Evolutionary conservation across 176 grass and related monocot species (phyloP).

Genomic region (Leersia perrieri): DNA sequence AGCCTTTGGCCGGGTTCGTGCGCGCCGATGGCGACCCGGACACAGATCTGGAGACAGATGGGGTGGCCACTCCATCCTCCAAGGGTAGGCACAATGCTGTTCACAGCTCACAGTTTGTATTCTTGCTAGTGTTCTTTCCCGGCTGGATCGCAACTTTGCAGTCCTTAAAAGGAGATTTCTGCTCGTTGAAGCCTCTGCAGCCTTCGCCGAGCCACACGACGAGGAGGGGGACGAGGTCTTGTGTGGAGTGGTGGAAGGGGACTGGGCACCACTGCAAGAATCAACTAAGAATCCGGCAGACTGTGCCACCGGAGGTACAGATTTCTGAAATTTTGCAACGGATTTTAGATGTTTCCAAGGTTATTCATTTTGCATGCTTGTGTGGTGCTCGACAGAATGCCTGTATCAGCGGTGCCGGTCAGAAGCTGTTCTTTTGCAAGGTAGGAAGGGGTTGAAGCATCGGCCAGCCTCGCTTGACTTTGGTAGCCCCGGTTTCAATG

Average conservation of each 20-base stretch:
- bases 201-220: slow-evolving; percentile 41
- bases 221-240: slow-evolving; percentile 30
- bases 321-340: slow-evolving; percentile 6
- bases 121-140: slow-evolving; percentile 46
- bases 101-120: slow-evolving; percentile 51
- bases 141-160: slow-evolving; percentile 28
- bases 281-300: slow-evolving; percentile 15
- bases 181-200: slow-evolving; percentile 41
- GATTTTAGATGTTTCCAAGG: background rate
- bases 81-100: slow-evolving; percentile 42
- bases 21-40: slow-evolving; percentile 57
- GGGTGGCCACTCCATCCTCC: slow-evolving; percentile 54
- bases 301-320: slow-evolving; percentile 32
- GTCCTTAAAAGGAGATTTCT: slow-evolving; percentile 24
- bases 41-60: slow-evolving; percentile 65
- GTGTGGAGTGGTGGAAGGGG: slow-evolving; percentile 31
- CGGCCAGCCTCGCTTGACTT: slow-evolving; percentile 68
- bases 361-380: slow-evolving; percentile 31
- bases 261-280: slow-evolving; percentile 32
- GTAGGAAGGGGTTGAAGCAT: slow-evolving; percentile 49
- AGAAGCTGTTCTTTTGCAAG: slow-evolving; percentile 39
- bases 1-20: slow-evolving; percentile 74
- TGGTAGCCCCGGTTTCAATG: slow-evolving; percentile 44
- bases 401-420: slow-evolving; percentile 29
- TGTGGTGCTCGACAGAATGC: slow-evolving; percentile 64